Evolutionary conservation across 1,284 basidiomycete genomes (phyloP).

Genomic region (Cryptococcus sp.): DNA sequence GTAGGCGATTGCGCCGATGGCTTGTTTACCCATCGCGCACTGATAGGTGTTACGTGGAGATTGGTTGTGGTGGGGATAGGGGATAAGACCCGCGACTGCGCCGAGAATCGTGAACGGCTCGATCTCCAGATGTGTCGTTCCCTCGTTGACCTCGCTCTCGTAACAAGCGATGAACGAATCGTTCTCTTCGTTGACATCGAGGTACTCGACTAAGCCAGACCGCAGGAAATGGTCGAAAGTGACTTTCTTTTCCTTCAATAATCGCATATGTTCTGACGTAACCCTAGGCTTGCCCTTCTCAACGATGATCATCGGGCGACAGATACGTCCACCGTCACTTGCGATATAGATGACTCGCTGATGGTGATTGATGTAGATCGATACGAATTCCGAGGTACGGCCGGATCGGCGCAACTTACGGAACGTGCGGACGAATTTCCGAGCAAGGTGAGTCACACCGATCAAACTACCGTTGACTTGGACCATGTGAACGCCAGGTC

Average conservation of each 20-base stretch:
- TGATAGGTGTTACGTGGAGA: constrained; percentile 99
- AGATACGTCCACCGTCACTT: constrained; percentile 96
- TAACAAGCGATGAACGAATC: constrained; percentile 96
- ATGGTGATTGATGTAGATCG: constrained; percentile 95
- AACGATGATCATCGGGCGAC: constrained; percentile 97
- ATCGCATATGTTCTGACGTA: constrained; percentile 75
- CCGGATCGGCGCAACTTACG: constrained; percentile 89
- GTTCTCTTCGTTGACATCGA: constrained; percentile 99
- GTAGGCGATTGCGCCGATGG: constrained; percentile 98
- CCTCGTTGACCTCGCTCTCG: constrained; percentile 79
- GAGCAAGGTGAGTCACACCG: constrained; percentile 84
- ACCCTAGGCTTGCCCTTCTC: constrained; percentile 80
- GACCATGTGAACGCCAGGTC: constrained; percentile 86
- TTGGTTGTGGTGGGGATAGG: constrained; percentile 99
- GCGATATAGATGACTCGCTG: constrained; percentile 96
- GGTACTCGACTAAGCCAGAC: constrained; percentile 96
- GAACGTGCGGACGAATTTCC: constrained; percentile 86
- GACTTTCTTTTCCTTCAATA: constrained; percentile 75
- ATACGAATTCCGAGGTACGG: constrained; percentile 93
- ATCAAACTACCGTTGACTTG: constrained; percentile 97
- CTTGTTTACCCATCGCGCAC: constrained; percentile 99
- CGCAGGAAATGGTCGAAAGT: constrained; percentile 94
- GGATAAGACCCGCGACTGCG: constrained; percentile 96
- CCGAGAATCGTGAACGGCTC: constrained; percentile 98
- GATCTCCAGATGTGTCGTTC: constrained; percentile 94